These are phyloP conservation scores for Trichosporon asahii DNA, from an alignment of 1,284 basidiomycete species.

Conservation along the genomic window DNA sequence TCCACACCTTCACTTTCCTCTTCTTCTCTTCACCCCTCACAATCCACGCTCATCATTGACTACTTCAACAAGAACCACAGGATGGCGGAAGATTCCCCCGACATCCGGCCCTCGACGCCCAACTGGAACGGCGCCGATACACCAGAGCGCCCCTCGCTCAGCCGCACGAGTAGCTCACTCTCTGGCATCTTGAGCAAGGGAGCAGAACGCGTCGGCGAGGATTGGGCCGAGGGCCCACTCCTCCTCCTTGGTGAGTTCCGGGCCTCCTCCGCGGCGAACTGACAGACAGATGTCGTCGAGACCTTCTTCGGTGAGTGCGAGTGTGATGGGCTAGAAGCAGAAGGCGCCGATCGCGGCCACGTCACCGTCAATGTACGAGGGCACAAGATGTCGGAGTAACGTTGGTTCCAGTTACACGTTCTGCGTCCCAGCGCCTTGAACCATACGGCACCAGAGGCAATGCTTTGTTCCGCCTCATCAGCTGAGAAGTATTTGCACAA, in stretches of 20 bases:
- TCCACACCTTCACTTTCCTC: too few species aligned
- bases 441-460: too few species aligned
- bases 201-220: conserved; percentile 45
- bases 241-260: conserved; percentile 39
- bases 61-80: not conserved
- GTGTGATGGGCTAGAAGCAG: not conserved
- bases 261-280: not conserved
- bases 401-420: not conserved
- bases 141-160: conserved; percentile 9
- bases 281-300: conserved; percentile 47
- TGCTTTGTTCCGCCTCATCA: too few species aligned
- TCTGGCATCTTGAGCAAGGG: conserved; percentile 34
- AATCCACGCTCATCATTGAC: not conserved
- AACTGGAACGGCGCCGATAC: not conserved
- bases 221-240: conserved; percentile 41
- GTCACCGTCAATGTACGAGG: not conserved
- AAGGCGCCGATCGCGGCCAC: not conserved
- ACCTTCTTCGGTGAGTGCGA: conserved; percentile 48
- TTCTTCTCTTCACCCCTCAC: not conserved
- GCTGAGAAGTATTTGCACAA: too few species aligned
- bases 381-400: not conserved
- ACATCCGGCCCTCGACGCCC: conserved; percentile 10
- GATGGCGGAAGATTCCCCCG: conserved; percentile 16
- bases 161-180: conserved; percentile 28
- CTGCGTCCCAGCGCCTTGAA: too few species aligned